Evolutionary conservation across 768 basidiomycete species (phyloP).

Genomic region (Gloeophyllum trabeum): DNA sequence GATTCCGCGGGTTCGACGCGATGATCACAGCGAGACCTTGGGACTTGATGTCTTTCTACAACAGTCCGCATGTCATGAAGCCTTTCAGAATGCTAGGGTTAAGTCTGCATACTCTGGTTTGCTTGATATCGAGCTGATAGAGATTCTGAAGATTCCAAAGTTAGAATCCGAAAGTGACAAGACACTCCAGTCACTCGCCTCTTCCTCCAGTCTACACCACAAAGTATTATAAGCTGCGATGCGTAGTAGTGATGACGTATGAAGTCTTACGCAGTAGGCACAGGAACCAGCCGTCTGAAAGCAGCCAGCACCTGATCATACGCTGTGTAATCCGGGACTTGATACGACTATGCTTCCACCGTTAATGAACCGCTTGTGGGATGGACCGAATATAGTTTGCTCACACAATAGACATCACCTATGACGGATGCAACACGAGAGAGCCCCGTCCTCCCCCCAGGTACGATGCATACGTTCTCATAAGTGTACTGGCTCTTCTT

Average conservation of each 20-base stretch:
- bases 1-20: conserved; percentile 93
- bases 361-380: conserved; percentile 1
- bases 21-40: conserved; percentile 81
- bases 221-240: no score
- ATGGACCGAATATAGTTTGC: conserved; percentile 6
- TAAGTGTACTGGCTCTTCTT: conserved; percentile 79
- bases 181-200: no score
- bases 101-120: conserved; percentile 45
- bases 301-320: conserved; percentile 78
- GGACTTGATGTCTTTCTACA: conserved; percentile 55
- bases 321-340: conserved; percentile 87
- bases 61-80: not conserved
- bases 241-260: no score
- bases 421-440: conserved; percentile 89
- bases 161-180: conserved; percentile 6
- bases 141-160: conserved; percentile 21
- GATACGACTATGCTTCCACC: conserved; percentile 54
- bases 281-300: conserved; percentile 83
- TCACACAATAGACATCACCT: conserved; percentile 76
- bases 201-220: conserved; percentile 30
- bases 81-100: not conserved
- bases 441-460: conserved; percentile 84
- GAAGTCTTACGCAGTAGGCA: conserved; percentile 86
- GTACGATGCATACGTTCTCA: conserved; percentile 92
- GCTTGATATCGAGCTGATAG: conserved; percentile 70